Base-by-base conservation (phyloP, 495 filamentous ascomycete genomes). In the Penicillium pancosmium region DNA sequence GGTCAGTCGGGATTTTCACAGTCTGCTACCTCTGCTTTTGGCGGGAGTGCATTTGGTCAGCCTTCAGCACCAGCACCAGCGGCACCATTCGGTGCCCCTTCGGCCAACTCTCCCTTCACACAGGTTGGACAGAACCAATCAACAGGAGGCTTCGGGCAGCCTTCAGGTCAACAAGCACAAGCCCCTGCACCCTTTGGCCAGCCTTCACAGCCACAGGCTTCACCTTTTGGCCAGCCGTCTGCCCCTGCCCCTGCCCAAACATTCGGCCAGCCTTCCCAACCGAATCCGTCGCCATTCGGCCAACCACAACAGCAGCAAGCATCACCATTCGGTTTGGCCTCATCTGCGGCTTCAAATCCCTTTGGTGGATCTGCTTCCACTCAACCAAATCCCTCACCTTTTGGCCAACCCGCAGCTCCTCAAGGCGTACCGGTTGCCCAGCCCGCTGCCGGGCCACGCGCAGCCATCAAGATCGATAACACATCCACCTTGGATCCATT, bases 221-320 rank as follows among this genome's bases (percentile, higher is more conserved):
- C 58, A 38, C 56, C 61, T 23, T 64, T 64, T 21, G 59, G 63
- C 5, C 59, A 63, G 10, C 52, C 57, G 43, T 53, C 19, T 18
- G 59, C 54, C n/a, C 66, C 61, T 34, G 66, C 54, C 50, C 50
- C 60, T 7, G 15, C 60, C 6, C 33, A 35, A 48, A 50, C 66
- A 11, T 81, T 82, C 46, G 76, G 77, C 15, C 78, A 80, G 34
- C 62, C 65, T 19, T 55, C 55, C 23, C 46, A 62, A 9, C 5
- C 47, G 15, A 60, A 43, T 19, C 44, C 64, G 33, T 67, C 73
- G 36, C 41, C 65, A 31, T 48, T 48, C 46, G 46, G 46, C 15
- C 46, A 48, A 48, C 46, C 18, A 8, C 21, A 21, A 12, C 19
- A 48, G n/a, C n/a, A 12, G 19, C 46, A 48, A 48, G 18, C 46